Evolutionary conservation across 768 basidiomycete species (phyloP), one percentile per base, ranked within the genome.

Genomic region (Boletus rex-veris): DNA sequence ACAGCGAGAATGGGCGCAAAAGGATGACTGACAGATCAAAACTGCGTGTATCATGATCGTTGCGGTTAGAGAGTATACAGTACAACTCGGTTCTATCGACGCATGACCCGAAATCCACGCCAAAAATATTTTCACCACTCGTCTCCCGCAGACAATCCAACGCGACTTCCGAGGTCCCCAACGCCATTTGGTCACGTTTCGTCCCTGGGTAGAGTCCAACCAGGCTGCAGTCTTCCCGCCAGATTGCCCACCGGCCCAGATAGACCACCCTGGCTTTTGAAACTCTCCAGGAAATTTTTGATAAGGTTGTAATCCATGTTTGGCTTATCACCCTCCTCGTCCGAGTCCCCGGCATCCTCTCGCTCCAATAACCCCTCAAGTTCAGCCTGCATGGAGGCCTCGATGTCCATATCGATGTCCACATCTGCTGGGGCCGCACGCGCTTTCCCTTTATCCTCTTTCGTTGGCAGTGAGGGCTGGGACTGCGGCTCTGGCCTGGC

Each of bases 241-340:
- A 99, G 74, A 65, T 86, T 97, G 49, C 95, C 80, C 14, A 97
- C 95, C 21, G 95, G 97, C 1, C 97, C 97, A 24, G 90, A 83
- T 46, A 90, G 71, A 21, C 97, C 97, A 8, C 68, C 88, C 66
- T 99, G 97, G 58, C 86, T 86, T 67, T 91, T 92, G 77, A 92
- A 98, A 71, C 93, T 96, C 74, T 97, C 93, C 70, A 98, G 71
- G 70, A 99, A 94, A 70, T 97, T 96, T 73, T 92, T 96, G 75
- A 98, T 96, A 63, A 98, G 73, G 61, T 85, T 85, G 70, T 95
- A 97, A 68, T 99, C 92, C 64, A 82, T 77, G 36, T 77, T 71
- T n/a, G 61, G 66, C 24, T 71, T 74, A 11, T 74, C 74, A 3
- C 73, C 76, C 28, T 76, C 81, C 21, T 79, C 83, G n/a, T 83